Evolutionary conservation across 2,329 filamentous ascomycete species (phyloP).

Genomic region (Mycosphaerelloides madeirae): DNA sequence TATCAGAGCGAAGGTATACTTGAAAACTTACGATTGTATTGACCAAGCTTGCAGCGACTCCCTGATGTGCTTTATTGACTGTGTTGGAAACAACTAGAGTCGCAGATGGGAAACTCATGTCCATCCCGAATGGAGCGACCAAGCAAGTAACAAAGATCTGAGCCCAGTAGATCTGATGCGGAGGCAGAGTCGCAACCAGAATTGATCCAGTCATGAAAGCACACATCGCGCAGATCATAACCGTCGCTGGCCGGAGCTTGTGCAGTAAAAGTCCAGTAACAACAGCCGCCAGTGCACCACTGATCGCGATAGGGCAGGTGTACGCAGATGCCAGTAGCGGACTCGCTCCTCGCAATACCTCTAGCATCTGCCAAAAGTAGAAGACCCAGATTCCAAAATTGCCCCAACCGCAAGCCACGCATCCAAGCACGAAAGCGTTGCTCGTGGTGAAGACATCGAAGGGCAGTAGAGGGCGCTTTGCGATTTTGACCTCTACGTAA

Average conservation of each 20-base stretch:
- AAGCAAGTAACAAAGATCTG: slow-evolving; percentile 57
- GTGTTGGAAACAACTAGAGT: slow-evolving; percentile 57
- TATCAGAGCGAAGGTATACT: no score
- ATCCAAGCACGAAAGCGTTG: slow-evolving; percentile 27
- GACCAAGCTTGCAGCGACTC: slow-evolving; percentile 53
- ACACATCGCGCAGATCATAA: slow-evolving; percentile 37
- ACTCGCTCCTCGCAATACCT: slow-evolving; percentile 38
- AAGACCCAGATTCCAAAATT: slow-evolving; percentile 28
- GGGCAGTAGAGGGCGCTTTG: slow-evolving; percentile 21
- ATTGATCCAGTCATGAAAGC: slow-evolving; percentile 42
- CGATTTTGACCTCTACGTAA: slow-evolving; percentile 23
- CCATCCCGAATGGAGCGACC: slow-evolving; percentile 51
- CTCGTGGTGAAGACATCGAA: slow-evolving; percentile 24
- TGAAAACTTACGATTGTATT: slow-evolving; percentile 41
- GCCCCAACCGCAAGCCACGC: slow-evolving; percentile 26
- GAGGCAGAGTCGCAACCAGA: slow-evolving; percentile 44
- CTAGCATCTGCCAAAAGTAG: slow-evolving; percentile 46
- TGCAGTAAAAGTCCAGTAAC: slow-evolving; percentile 30
- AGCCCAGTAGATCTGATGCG: slow-evolving; percentile 59
- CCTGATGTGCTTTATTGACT: slow-evolving; percentile 45
- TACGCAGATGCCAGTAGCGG: slow-evolving; percentile 45
- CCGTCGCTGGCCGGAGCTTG: slow-evolving; percentile 26
- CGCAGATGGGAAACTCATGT: slow-evolving; percentile 62
- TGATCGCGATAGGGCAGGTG: slow-evolving; percentile 43
- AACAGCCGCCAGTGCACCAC: slow-evolving; percentile 45